Evolutionary conservation across 2,329 filamentous ascomycete genomes (phyloP).

Genomic region (Delphinella strobiligena): DNA sequence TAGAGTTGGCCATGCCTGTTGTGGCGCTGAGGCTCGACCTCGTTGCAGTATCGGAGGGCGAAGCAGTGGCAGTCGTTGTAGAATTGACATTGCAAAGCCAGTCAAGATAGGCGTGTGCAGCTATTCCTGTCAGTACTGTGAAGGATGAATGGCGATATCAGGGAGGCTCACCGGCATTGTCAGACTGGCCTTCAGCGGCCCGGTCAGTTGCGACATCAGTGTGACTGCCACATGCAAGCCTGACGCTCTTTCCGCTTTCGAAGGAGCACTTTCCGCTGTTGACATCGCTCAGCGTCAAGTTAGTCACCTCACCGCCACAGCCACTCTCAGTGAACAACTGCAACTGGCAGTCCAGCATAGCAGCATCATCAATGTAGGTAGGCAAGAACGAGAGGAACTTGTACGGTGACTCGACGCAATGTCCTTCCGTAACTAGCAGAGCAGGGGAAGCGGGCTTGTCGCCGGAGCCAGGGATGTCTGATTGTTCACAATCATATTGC

Average conservation of each 20-base stretch:
- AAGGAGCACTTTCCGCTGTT: constrained; percentile 1
- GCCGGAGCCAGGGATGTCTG: background rate
- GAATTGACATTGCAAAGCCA: background rate
- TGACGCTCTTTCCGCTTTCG: constrained; percentile 4
- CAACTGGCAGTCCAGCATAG: constrained; percentile 1
- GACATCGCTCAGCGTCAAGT: background rate
- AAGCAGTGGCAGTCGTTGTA: background rate
- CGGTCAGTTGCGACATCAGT: background rate
- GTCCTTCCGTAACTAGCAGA: constrained; percentile 2
- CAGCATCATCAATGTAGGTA: constrained; percentile 1
- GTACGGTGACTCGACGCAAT: constrained; percentile 1
- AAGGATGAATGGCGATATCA: background rate
- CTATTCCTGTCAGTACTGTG: background rate
- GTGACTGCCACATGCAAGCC: background rate
- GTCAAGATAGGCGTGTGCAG: background rate
- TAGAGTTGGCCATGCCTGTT: background rate
- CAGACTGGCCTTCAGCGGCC: background rate
- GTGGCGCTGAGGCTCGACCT: background rate
- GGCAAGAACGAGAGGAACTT: constrained; percentile 1
- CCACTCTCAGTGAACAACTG: constrained; percentile 1
- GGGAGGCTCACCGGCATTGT: background rate
- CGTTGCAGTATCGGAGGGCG: background rate
- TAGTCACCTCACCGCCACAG: constrained; percentile 1
- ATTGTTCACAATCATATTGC: background rate
- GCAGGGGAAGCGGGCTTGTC: background rate